These are phyloP conservation scores for Volvariella volvacea DNA, from an alignment of 1,284 basidiomycete species.

Conservation along the genomic window DNA sequence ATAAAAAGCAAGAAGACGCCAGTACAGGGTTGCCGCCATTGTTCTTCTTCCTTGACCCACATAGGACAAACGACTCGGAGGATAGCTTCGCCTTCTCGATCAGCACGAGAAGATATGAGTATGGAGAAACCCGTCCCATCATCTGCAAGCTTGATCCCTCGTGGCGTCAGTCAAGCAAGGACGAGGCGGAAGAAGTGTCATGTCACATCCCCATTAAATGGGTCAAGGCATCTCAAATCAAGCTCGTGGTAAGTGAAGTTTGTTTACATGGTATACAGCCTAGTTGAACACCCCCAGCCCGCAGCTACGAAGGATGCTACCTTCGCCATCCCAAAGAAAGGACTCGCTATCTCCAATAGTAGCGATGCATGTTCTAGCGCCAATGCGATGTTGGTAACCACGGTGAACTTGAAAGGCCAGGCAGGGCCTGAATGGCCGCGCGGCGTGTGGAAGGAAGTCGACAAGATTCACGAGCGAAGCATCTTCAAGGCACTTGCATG, in stretches of 20 bases:
- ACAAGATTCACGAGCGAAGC: slow-evolving; percentile 77
- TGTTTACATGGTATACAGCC: slow-evolving; percentile 4
- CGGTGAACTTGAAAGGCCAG: slow-evolving; percentile 60
- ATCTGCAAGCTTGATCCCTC: slow-evolving; percentile 62
- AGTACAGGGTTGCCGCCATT: slow-evolving; percentile 52
- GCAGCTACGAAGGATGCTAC: slow-evolving; percentile 50
- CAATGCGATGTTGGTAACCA: slow-evolving; percentile 73
- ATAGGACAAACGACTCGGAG: slow-evolving; percentile 66
- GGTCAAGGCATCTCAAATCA: slow-evolving; percentile 39
- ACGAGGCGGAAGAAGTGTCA: slow-evolving; percentile 39
- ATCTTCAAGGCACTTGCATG: slow-evolving; percentile 81
- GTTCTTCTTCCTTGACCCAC: slow-evolving; percentile 83
- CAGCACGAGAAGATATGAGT: slow-evolving; percentile 72
- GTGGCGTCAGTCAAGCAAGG: slow-evolving; percentile 68
- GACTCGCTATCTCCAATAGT: slow-evolving; percentile 47
- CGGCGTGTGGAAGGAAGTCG: slow-evolving; percentile 71
- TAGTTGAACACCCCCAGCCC: slow-evolving; percentile 31
- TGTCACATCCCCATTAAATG: slow-evolving; percentile 64
- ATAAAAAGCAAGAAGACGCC: slow-evolving; percentile 49
- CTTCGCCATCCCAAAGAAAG: slow-evolving; percentile 56
- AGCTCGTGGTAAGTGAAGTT: slow-evolving; percentile 41
- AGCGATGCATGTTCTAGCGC: slow-evolving; percentile 66
- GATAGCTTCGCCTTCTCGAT: slow-evolving; percentile 84
- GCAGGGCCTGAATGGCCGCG: slow-evolving; percentile 76
- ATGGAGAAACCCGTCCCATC: slow-evolving; percentile 71